Evolutionary conservation across 2,329 filamentous ascomycete species (phyloP).

Genomic region (Colletotrichum australisinense): DNA sequence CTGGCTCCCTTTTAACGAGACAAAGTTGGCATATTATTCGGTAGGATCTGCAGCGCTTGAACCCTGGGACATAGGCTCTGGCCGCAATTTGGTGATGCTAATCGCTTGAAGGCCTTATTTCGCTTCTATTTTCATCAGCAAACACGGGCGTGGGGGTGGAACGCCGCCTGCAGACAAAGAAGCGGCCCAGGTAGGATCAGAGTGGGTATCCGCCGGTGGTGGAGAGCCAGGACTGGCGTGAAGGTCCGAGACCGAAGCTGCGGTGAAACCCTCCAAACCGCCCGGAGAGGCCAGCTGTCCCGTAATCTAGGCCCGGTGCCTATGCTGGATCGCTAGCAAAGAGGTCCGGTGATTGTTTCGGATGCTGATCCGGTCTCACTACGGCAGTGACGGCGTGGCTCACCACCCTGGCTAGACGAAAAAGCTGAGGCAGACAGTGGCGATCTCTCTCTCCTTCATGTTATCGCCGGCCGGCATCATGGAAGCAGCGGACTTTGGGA

Average conservation of each 20-base stretch:
- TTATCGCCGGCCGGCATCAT: conserved; percentile 27
- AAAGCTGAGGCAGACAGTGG: conserved; percentile 1
- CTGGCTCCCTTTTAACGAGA: background rate
- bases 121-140: background rate
- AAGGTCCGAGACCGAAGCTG: conserved; percentile 21
- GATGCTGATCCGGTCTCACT: background rate
- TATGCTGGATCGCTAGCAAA: background rate
- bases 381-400: conserved; percentile 1
- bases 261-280: background rate
- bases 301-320: background rate
- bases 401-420: background rate
- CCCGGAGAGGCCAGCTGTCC: conserved; percentile 4
- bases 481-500: conserved; percentile 17
- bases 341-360: background rate
- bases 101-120: background rate
- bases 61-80: background rate
- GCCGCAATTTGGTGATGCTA: background rate
- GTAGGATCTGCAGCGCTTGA: background rate
- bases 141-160: background rate
- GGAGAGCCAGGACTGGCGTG: background rate
- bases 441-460: conserved; percentile 2
- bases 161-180: background rate
- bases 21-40: background rate
- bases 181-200: background rate
- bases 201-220: conserved; percentile 12